Evolutionary conservation across 208 protist species (phyloP), one percentile per base, ranked within the genome.

Genomic region (Kentomonas sorsogonicus): DNA sequence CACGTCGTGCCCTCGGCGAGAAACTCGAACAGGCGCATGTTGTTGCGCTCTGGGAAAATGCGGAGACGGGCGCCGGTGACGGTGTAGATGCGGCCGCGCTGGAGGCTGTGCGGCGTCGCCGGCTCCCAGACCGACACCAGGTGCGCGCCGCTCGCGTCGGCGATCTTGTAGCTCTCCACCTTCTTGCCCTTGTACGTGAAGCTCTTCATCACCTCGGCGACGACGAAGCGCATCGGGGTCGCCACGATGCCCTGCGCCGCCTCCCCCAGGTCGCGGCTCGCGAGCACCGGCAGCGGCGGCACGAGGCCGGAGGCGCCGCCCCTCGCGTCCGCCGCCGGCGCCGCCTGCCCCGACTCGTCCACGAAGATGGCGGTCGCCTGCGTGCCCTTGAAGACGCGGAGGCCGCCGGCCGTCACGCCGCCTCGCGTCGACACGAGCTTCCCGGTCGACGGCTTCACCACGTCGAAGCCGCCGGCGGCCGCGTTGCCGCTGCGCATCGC

Each of bases 101-200:
- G 20, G 34, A 90, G 61, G 26, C 5, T 34, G 31, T 59, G 57
- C 16, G 58, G 58, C 33, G 63, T 22, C 0, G 36, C 10, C 3
- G 65, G 66, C 2, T 72, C 66, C 84, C 83, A 91, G 16, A 85
- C 39, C 0, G 87, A 90, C 25, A 79, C 77, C 47, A 78, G 57
- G 34, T 75, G 84, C 25, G 68, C 66, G n/a, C 87, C 87, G 1
- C 81, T 88, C 26, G 64, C 77, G 40, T 94, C 87, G 31, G 55
- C 67, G 60, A 94, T 77, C n/a, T 62, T 60, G 63, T 94, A 94
- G 65, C 81, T 94, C 40, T 89, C 77, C 40, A 87, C 82, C n/a
- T 54, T 26, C 26, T 62, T 66, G 3, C 73, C 70, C 43, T 79
- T 83, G 64, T 79, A 89, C 23, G 61, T 60, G 67, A 91, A 88